Evolutionary conservation across 371 early-diverging fungal genomes (phyloP).

Genomic region (Coemansia sp.): DNA sequence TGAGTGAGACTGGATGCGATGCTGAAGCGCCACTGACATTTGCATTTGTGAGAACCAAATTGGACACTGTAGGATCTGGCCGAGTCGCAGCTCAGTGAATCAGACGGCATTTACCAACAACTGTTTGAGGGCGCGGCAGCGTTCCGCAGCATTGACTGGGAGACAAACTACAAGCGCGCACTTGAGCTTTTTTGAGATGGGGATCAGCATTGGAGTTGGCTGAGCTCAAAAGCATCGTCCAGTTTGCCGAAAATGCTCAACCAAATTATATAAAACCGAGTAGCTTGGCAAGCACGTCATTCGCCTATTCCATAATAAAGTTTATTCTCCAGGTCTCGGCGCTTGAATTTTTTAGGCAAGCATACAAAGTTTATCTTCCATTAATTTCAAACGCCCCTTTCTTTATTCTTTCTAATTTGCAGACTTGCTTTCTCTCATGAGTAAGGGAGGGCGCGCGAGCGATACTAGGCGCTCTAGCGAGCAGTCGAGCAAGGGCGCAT

Average conservation of each 20-base stretch:
- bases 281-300: not conserved
- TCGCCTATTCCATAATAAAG: not conserved
- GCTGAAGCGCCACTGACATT: constrained; percentile 2
- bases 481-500: constrained; percentile 12
- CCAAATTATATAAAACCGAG: not conserved
- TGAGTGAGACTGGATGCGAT: not conserved
- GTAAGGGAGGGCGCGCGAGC: constrained; percentile 28
- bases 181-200: constrained; percentile 17
- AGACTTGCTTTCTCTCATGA: constrained; percentile 11
- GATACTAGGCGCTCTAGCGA: constrained; percentile 14
- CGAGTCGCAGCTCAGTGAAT: constrained; percentile 11
- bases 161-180: constrained; percentile 30
- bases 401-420: not conserved
- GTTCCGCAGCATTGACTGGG: constrained; percentile 43
- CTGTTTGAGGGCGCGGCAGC: constrained; percentile 39
- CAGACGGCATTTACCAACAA: constrained; percentile 18
- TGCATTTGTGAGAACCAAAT: not conserved
- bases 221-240: no score
- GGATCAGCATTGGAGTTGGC: no score
- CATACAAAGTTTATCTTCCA: not conserved
- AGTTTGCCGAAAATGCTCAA: not conserved
- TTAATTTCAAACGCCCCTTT: not conserved
- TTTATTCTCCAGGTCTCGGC: not conserved
- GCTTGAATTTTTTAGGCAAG: not conserved
- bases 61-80: constrained; percentile 31